These are phyloP conservation scores for Citrus trifoliata DNA, from an alignment of 345 rosid genomes.

Conservation along the genomic window DNA sequence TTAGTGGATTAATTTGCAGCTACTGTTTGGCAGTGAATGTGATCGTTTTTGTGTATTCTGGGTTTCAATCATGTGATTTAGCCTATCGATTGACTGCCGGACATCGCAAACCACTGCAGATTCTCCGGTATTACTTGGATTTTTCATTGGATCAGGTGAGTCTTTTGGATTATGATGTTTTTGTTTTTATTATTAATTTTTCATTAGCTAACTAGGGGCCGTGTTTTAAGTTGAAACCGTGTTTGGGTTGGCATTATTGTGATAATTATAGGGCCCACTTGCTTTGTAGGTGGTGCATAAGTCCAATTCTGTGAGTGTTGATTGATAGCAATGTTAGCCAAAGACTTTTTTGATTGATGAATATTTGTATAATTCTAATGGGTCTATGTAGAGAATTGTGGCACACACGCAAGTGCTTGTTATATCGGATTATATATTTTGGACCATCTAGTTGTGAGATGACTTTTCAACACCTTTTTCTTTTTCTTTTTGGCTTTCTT, in stretches of 20 bases:
- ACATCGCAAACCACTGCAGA: conserved; percentile 30
- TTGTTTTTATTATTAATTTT: background rate
- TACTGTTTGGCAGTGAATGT: conserved; percentile 70
- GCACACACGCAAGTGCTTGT: background rate
- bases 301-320: conserved; percentile 4
- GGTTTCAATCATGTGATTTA: conserved; percentile 57
- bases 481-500: conserved; percentile 23
- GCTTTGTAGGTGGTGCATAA: conserved; percentile 8
- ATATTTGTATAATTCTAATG: background rate
- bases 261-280: conserved; percentile 27
- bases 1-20: conserved; percentile 38
- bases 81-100: conserved; percentile 48
- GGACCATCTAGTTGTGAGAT: conserved; percentile 12
- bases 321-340: conserved; percentile 9
- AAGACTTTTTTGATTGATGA: background rate
- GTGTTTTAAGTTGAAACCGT: background rate
- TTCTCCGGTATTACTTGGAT: conserved; percentile 57
- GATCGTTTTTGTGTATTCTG: conserved; percentile 74
- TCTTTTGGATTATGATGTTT: background rate
- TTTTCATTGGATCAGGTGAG: conserved; percentile 77
- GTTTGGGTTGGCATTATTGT: conserved; percentile 8
- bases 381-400: conserved; percentile 4
- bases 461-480: background rate
- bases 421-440: background rate
- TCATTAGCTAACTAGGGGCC: conserved; percentile 18